phyloP scores from a whole-genome alignment of 805 yeast species.

The Saccharomycopsis olivae region DNA sequence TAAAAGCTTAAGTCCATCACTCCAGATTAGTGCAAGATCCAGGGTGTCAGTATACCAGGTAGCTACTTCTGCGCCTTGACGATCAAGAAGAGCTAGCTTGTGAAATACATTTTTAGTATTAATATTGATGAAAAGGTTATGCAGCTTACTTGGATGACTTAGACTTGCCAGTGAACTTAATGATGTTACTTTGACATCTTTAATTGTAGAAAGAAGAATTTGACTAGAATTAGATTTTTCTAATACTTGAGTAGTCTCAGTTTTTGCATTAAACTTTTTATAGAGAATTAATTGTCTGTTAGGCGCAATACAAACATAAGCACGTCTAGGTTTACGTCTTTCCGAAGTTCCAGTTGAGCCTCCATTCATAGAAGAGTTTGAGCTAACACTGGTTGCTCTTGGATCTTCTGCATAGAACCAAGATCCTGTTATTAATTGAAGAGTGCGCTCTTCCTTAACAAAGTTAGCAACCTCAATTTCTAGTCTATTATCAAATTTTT shows the following conservation, averaged over 20 bases:
- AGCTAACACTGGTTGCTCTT: conserved; percentile 13
- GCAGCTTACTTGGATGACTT: not conserved
- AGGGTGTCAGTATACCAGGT: conserved; percentile 62
- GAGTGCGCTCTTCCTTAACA: conserved; percentile 64
- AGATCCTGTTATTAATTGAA: conserved; percentile 63
- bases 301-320: conserved; percentile 12
- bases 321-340: conserved; percentile 3
- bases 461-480: conserved; percentile 52
- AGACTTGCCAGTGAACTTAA: not conserved
- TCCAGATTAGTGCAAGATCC: conserved; percentile 61
- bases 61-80: conserved; percentile 33
- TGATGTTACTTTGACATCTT: conserved; percentile 7
- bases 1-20: conserved; percentile 60
- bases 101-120: conserved; percentile 48
- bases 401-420: conserved; percentile 70
- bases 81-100: conserved; percentile 40
- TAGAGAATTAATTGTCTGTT: conserved; percentile 12
- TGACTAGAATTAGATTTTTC: conserved; percentile 7
- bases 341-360: not conserved
- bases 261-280: conserved; percentile 8
- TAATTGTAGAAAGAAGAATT: conserved; percentile 3
- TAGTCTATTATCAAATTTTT: conserved; percentile 39
- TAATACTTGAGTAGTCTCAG: conserved; percentile 1
- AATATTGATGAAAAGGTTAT: conserved; percentile 22
- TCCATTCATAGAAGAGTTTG: conserved; percentile 12